Base-by-base conservation (phyloP, 192 early-diverging fungal species). In the Coemansia sp. region DNA sequence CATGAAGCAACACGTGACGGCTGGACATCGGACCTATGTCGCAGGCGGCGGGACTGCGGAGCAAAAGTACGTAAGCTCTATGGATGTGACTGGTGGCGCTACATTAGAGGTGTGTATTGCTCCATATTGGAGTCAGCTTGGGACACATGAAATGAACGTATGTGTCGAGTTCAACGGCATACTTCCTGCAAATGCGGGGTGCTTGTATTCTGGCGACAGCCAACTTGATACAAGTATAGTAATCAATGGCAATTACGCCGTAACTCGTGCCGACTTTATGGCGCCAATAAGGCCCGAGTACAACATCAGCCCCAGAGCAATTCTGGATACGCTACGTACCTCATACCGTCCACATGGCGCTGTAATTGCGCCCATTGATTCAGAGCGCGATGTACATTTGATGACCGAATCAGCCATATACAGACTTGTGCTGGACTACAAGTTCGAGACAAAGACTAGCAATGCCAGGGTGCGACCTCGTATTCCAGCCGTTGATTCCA, bases 71-170 rank as follows among this genome's bases (percentile, higher is more conserved):
- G 85, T 79, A 54, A 62, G 65, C 18, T 82, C 87, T 59, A 84
- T 82, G 69, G 54, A 84, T 48, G 89, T 95, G 6, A 57, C 85
- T 47, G 86, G 89, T 62, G 85, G 85, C 26, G 80, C 77, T 5
- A 93, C 90, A 22, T 69, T 96, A 26, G 95, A 98, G 73, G 81
- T 93, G 28, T 73, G 88, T 60, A 55, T 97, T 32, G 93, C 93
- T 2, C 94, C 94, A 70, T 95, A 92, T 76, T 99, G 97, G 94
- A 89, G 87, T 49, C 84, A 85, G 59, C 75, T 89, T 25, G 93
- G 86, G 26, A 66, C 76, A 12, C 89, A 93, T 62, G 70, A 74
- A 24, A 72, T 96, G 9, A 85, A 86, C 25, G 68, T 94, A 10
- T 81, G 85, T 18, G 44, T 97, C 12, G 82, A 83, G n/a, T 96